A percentile compares a stretch with the other conserved stretches of the same genome.
Conservation (phyloP, 441 rosid genomes). For the Eutrema salsugineum region DNA sequence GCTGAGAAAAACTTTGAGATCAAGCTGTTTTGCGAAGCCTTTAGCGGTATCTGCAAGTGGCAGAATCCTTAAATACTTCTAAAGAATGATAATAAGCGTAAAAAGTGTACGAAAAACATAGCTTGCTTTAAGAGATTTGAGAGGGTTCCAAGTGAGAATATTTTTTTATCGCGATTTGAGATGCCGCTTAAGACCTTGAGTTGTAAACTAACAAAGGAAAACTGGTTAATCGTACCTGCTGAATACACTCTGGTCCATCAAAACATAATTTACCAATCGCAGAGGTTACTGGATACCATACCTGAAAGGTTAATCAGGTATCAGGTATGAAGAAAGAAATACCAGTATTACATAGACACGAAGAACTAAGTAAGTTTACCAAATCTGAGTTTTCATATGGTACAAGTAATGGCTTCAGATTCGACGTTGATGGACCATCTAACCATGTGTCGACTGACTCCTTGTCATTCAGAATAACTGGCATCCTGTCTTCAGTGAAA, state of each 20-base stretch:
- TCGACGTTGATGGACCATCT: slow-evolving; percentile 42
- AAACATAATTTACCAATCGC: slow-evolving; percentile 75
- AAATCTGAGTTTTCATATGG: slow-evolving; percentile 69
- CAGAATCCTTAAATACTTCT: background rate
- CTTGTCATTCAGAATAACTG: slow-evolving; percentile 73
- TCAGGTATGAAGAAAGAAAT: background rate
- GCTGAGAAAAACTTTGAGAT: slow-evolving; percentile 68
- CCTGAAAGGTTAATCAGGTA: slow-evolving; percentile 37
- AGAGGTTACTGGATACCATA: slow-evolving; percentile 79
- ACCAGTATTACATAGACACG: background rate
- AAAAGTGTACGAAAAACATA: background rate
- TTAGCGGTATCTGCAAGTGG: slow-evolving; percentile 51
- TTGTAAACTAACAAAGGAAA: slow-evolving; percentile 1
- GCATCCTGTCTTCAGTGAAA: slow-evolving; percentile 69
- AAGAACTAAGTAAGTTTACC: slow-evolving; percentile 41
- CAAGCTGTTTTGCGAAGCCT: slow-evolving; percentile 45
- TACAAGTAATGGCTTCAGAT: slow-evolving; percentile 47
- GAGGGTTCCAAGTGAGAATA: background rate
- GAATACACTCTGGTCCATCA: slow-evolving; percentile 79
- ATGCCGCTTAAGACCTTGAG: background rate
- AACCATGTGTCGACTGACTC: slow-evolving; percentile 67
- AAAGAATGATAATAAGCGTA: background rate
- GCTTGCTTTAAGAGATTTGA: background rate
- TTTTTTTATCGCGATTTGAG: no score
- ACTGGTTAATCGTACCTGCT: slow-evolving; percentile 46